A percentile compares a stretch with the other conserved stretches of the same genome.
These are phyloP conservation scores for Tetraselmis chui DNA, from an alignment of 139 green algal species.

Conservation along the genomic window DNA sequence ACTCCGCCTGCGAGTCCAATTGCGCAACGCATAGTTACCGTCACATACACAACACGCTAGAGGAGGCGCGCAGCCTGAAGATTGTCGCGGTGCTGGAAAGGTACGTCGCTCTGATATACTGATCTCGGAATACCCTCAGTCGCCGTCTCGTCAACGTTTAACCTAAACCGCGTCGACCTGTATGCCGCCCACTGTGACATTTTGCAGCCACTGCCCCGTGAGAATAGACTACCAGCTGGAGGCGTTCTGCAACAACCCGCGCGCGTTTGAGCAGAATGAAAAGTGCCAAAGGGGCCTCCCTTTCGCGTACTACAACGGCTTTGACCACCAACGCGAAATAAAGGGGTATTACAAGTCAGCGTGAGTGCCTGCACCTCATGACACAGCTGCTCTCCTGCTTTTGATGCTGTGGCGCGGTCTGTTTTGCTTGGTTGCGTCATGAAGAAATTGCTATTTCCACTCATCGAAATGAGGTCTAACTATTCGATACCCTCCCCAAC, in stretches of 20 bases:
- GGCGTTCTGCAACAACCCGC: neutral
- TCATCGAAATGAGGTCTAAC: neutral
- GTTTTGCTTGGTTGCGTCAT: neutral
- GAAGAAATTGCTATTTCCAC: neutral
- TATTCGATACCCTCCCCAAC: too few species aligned
- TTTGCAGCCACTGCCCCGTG: neutral
- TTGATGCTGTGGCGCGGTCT: neutral
- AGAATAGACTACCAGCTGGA: neutral
- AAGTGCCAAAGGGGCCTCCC: neutral
- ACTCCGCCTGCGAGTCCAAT: neutral
- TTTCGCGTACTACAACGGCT: neutral
- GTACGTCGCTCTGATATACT: neutral
- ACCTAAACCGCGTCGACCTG: too few species aligned
- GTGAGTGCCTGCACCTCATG: neutral
- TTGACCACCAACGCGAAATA: neutral
- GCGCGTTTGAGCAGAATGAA: neutral
- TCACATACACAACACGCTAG: neutral
- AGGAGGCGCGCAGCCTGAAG: neutral
- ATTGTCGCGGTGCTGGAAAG: neutral
- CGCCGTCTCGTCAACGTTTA: neutral
- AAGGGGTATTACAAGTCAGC: neutral
- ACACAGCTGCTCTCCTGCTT: neutral
- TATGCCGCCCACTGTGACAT: neutral
- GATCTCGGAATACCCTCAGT: neutral
- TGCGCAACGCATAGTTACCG: neutral